phyloP scores from a whole-genome alignment of 768 basidiomycete species.

The Vararia minispora region DNA sequence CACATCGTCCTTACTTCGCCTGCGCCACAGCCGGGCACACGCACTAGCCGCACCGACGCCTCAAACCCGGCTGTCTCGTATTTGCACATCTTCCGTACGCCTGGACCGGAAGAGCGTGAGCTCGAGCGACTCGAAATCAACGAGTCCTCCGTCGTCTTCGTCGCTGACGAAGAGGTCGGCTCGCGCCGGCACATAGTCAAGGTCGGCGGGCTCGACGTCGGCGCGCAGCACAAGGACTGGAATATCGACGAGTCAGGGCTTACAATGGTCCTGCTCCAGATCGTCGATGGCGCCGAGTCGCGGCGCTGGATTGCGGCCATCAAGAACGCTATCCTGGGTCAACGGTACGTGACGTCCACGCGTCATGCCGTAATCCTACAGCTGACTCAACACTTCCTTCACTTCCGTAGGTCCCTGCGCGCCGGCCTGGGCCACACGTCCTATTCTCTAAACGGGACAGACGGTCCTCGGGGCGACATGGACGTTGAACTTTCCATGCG shows the following conservation, averaged over 20 bases:
- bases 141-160: conserved; percentile 65
- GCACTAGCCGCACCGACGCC: conserved; percentile 23
- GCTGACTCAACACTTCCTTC: neutral
- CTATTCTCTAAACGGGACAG: conserved; percentile 31
- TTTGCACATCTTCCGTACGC: conserved; percentile 65
- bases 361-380: neutral
- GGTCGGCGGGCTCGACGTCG: conserved; percentile 54
- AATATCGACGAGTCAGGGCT: conserved; percentile 35
- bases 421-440: conserved; percentile 48
- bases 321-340: conserved; percentile 60
- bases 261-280: conserved; percentile 64
- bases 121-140: conserved; percentile 67
- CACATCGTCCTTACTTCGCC: conserved; percentile 41
- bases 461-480: conserved; percentile 71
- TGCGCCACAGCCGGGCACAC: conserved; percentile 5
- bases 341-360: conserved; percentile 37
- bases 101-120: conserved; percentile 50
- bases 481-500: conserved; percentile 79
- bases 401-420: conserved; percentile 44
- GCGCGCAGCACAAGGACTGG: conserved; percentile 24
- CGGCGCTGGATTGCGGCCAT: conserved; percentile 71
- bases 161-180: conserved; percentile 44
- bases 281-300: conserved; percentile 45
- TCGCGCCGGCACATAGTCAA: conserved; percentile 47
- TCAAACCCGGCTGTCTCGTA: conserved; percentile 41